Evolutionary conservation across 2,329 filamentous ascomycete species (phyloP).

Genomic region (Capronia coronata): DNA sequence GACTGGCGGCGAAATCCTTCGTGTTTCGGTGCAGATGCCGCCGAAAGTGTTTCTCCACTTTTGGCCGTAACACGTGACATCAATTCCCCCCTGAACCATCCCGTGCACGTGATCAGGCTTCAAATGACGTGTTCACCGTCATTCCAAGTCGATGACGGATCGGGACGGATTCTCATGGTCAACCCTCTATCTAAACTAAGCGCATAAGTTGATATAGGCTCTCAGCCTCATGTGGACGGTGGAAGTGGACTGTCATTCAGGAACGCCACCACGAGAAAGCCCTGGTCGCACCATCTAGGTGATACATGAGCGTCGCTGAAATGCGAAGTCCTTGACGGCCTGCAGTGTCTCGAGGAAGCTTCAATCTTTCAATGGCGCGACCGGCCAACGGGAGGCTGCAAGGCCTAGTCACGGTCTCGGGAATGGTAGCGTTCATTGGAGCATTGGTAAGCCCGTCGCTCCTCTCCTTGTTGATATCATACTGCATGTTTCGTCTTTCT

Average conservation of each 20-base stretch:
- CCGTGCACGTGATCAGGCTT: background rate
- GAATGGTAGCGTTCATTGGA: conserved; percentile 11
- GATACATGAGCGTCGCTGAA: too few relatives aligned
- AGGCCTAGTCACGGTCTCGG: conserved; percentile 9
- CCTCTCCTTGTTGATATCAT: too few relatives aligned
- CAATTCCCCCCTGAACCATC: too few relatives aligned
- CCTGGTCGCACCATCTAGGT: too few relatives aligned
- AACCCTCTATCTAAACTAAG: too few relatives aligned
- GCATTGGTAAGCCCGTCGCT: conserved; percentile 13
- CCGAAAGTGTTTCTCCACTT: background rate
- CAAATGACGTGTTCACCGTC: background rate
- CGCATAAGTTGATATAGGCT: too few relatives aligned
- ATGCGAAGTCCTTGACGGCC: too few relatives aligned
- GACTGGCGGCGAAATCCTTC: background rate
- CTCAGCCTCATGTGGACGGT: too few relatives aligned
- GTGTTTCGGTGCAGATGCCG: conserved; percentile 2
- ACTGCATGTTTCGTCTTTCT: background rate
- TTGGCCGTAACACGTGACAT: background rate
- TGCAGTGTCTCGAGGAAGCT: too few relatives aligned
- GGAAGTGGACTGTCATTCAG: background rate
- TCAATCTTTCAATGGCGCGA: conserved; percentile 4
- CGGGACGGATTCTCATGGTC: too few relatives aligned
- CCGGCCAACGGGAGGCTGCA: conserved; percentile 4
- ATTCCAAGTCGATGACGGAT: background rate
- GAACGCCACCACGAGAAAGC: too few relatives aligned